phyloP scores from a whole-genome alignment of 805 yeast genomes.

The Lipomyces starkeyi region DNA sequence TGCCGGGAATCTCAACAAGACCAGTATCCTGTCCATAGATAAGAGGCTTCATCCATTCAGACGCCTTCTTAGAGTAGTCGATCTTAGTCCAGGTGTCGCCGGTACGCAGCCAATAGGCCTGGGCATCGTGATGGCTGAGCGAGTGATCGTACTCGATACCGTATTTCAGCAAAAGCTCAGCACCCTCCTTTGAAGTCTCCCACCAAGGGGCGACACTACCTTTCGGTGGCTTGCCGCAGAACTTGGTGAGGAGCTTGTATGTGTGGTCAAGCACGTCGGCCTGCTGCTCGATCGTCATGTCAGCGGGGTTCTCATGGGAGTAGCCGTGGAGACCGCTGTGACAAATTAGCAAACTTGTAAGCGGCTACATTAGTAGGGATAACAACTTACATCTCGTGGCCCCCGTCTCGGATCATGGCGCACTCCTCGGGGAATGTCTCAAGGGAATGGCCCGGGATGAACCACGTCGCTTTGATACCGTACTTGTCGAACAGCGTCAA shows the following conservation, averaged over 20 bases:
- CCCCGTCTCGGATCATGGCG: conserved; percentile 47
- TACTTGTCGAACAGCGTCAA: conserved; percentile 47
- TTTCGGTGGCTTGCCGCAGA: conserved; percentile 48
- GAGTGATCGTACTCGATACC: conserved; percentile 51
- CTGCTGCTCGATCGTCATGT: conserved; percentile 49
- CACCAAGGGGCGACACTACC: conserved; percentile 52
- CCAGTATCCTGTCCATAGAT: conserved; percentile 47
- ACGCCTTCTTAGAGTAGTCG: conserved; percentile 48
- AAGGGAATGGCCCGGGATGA: conserved; percentile 50
- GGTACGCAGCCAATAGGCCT: conserved; percentile 48
- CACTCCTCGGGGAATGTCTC: conserved; percentile 50
- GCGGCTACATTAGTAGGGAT: not conserved
- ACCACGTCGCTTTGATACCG: conserved; percentile 50
- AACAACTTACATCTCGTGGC: conserved; percentile 45
- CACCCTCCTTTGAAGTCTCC: conserved; percentile 49
- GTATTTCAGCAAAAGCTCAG: conserved; percentile 46
- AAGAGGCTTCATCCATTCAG: conserved; percentile 50
- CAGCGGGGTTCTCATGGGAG: conserved; percentile 49
- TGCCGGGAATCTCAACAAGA: conserved; percentile 49
- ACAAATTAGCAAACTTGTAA: not conserved
- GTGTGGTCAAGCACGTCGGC: conserved; percentile 48
- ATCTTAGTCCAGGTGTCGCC: conserved; percentile 51
- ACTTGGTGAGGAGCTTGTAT: conserved; percentile 46
- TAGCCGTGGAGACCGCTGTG: conserved; percentile 48
- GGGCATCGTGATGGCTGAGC: conserved; percentile 49